Conservation (phyloP, 2,329 filamentous ascomycete genomes). For the Cadophora gregata region DNA sequence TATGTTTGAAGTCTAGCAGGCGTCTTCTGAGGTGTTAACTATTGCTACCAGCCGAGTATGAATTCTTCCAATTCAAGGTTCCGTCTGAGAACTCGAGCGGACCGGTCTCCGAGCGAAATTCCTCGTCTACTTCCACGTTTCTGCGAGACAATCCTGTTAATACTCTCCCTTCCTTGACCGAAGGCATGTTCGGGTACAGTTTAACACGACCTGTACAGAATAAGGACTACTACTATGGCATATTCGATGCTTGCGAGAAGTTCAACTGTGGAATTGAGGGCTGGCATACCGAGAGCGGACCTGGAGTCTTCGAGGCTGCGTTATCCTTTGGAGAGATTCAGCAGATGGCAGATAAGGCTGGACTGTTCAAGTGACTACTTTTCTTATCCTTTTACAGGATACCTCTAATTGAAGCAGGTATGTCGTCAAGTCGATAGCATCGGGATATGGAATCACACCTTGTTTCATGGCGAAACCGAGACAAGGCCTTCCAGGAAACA, state of each 20-base stretch:
- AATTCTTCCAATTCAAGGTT: constrained; percentile 89
- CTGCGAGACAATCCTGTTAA: constrained; percentile 75
- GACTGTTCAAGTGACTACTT: constrained; percentile 80
- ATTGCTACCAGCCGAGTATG: constrained; percentile 77
- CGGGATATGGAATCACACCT: constrained; percentile 88
- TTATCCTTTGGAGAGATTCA: constrained; percentile 88
- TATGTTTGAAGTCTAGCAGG: constrained; percentile 53
- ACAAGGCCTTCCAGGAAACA: constrained; percentile 90
- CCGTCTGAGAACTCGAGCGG: constrained; percentile 56
- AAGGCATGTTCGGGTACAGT: constrained; percentile 97
- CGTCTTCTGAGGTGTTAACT: constrained; percentile 6
- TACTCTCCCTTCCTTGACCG: constrained; percentile 79
- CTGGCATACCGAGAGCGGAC: constrained; percentile 95
- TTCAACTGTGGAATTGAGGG: constrained; percentile 87
- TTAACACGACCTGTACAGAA: constrained; percentile 87
- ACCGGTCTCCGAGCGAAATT: constrained; percentile 59
- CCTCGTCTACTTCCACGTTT: constrained; percentile 74
- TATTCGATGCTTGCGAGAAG: constrained; percentile 79
- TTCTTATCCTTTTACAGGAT: background rate
- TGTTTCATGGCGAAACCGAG: constrained; percentile 99
- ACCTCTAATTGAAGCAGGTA: constrained; percentile 57
- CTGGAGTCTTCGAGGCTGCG: constrained; percentile 94
- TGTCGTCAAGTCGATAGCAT: constrained; percentile 86
- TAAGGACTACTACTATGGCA: constrained; percentile 88
- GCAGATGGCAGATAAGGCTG: constrained; percentile 89